Evolutionary conservation across 2,329 filamentous ascomycete species (phyloP), one percentile per base, ranked within the genome.

Genomic region (Claviceps maximensis): DNA sequence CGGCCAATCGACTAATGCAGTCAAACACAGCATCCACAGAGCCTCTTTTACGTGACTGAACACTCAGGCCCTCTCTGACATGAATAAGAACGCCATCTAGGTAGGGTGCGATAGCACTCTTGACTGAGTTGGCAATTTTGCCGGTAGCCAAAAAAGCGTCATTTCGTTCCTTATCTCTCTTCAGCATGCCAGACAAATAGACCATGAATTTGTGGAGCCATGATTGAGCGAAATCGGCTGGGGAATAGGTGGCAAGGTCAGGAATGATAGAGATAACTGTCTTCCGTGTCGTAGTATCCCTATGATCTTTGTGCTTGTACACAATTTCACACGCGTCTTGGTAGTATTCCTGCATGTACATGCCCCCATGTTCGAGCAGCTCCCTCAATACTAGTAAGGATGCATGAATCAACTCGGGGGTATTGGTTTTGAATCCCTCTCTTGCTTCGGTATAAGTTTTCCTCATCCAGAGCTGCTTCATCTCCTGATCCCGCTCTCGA

Each of bases 331-430:
- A 97, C 12, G 89, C 85, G 60, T 95, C 88, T 54, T 85, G 82
- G 68, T 97, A 98, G 64, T 90, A 83, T 41, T 90, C 87, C 62
- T 95, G 89, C 93, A 98, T 97, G 69, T 95, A 98, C 91, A 98
- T 98, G 61, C 89, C 90, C 51, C 93, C 93, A 66, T 95, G 91
- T 57, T 93, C 82, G 19, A 98, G 80, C 48, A 98, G 78, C 70
- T 97, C 91, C 67, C 91, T 94, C 62, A 97, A 78, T 1, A 94
- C 89, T 21, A 98, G 77, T 42, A 98, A 77, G 2, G 91, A 96
- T n/a, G 89, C 93, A 65, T 98, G 94, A 44, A 95, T 85, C 55
- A 83, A 86, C 67, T 98, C 93, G 52, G 94, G 79, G 19, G 88
- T 89, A 60, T 83, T 86, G 50, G 84, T 79, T 65, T 84, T 83